Evolutionary conservation across 1,284 basidiomycete species (phyloP).

Genomic region (Microstroma glucosiphilum): DNA sequence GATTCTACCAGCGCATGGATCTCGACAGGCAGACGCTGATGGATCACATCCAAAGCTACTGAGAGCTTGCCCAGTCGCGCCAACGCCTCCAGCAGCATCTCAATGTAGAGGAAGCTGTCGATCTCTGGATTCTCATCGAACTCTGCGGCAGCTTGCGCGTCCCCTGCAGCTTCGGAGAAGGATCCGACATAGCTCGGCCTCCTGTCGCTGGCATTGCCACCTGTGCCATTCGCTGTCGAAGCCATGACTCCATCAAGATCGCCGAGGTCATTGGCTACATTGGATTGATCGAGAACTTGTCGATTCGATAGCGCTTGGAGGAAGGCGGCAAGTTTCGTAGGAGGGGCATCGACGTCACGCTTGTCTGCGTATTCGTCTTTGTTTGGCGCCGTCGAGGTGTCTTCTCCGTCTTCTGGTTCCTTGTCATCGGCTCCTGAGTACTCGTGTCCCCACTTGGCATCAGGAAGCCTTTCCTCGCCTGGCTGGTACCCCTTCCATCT

Average conservation of each 20-base stretch:
- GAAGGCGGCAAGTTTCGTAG: conserved; percentile 26
- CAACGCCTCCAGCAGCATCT: conserved; percentile 84
- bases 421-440: conserved; percentile 14
- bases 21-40: conserved; percentile 77
- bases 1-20: conserved; percentile 77
- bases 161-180: conserved; percentile 2
- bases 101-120: conserved; percentile 89
- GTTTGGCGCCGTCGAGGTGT: background rate
- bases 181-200: too few species aligned
- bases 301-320: conserved; percentile 25
- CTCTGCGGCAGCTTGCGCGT: conserved; percentile 8
- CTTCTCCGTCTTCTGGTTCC: background rate
- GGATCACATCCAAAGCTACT: conserved; percentile 72
- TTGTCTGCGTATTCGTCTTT: background rate
- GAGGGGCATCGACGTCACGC: background rate
- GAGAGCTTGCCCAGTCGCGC: conserved; percentile 84
- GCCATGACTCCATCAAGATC: conserved; percentile 10
- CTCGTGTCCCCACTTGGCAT: conserved; percentile 32
- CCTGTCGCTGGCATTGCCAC: background rate
- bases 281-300: conserved; percentile 24
- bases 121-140: conserved; percentile 68
- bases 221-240: background rate
- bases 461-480: conserved; percentile 61
- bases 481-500: conserved; percentile 80
- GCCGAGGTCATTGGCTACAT: conserved; percentile 25